Evolutionary conservation across 495 filamentous ascomycete species (phyloP), one percentile per base, ranked within the genome.

Genomic region (Pseudotulostoma volvatum): DNA sequence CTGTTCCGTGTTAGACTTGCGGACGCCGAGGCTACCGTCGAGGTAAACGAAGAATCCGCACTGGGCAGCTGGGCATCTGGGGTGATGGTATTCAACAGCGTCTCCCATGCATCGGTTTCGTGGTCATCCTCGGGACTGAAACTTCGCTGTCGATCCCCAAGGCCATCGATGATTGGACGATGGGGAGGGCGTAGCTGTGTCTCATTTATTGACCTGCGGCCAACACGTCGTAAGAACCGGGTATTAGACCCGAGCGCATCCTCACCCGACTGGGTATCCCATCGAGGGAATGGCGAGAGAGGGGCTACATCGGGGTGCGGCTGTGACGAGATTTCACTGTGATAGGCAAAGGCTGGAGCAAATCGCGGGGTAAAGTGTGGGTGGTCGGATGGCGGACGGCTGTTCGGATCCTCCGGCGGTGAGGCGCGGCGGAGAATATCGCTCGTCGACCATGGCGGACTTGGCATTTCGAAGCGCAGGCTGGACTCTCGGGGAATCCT

Each of bases 111-210:
- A 36, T 70, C 67, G 36, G 46, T 52, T n/a, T 54, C 52, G 33
- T 74, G 53, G 11, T 63, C 75, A 23, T 58, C 72, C 34, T 82
- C 79, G 2, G 84, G 81, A 53, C 81, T 87, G 36, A 81, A 61
- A 49, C 84, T 92, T 31, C 84, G 72, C 39, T 83, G 74, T 30
- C 83, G 77, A 54, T 93, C 84, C 11, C 84, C 85, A 19, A 93
- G 67, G 9, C 85, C 85, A 60, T 88, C 79, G 3, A 78, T 47
- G 30, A 38, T 34, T 5, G 55, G 28, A 13, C 47, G 48, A 34
- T 18, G 37, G 11, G 40, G 39, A 31, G 48, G 16, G 20, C 11
- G 38, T 16, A 18, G 20, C n/a, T 19, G 44, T 28, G 44, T 40
- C n/a, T 50, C 44, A 25, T 47, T 47, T 15, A 46, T 42, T 13